Percentiles rank a stretch among this genome's conserved stretches.
Conservation (phyloP, 2,329 filamentous ascomycete genomes). For the Thielaviopsis euricoi region DNA sequence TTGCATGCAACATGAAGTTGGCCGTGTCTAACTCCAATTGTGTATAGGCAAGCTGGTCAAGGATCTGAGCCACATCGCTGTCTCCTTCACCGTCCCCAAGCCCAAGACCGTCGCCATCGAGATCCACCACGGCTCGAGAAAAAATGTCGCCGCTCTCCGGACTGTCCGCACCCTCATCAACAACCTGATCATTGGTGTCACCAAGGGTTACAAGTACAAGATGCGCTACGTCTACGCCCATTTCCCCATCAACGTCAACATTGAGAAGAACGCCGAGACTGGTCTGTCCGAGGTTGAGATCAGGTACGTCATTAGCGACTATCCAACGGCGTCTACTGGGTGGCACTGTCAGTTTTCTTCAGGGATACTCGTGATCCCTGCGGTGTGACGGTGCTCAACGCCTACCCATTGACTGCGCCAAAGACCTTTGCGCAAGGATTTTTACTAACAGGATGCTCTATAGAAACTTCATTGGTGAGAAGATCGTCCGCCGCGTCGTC, state of each 20-base stretch:
- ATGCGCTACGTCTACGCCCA: constrained; percentile 99
- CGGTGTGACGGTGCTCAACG: background rate
- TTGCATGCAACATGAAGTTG: background rate
- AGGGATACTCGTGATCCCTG: background rate
- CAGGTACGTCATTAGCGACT: constrained; percentile 42
- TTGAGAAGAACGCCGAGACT: constrained; percentile 90
- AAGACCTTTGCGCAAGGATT: constrained; percentile 13
- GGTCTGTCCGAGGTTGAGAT: constrained; percentile 88
- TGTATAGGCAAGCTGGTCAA: constrained; percentile 76
- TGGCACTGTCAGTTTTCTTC: background rate
- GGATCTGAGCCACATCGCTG: constrained; percentile 89
- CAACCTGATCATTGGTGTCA: constrained; percentile 97
- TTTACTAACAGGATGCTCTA: constrained; percentile 18
- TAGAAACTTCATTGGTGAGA: constrained; percentile 98
- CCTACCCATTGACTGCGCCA: too few relatives aligned
- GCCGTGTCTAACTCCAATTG: constrained; percentile 6
- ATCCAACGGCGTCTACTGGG: background rate
- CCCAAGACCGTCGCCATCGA: constrained; percentile 86
- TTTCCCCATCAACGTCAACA: constrained; percentile 99
- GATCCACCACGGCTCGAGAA: constrained; percentile 95
- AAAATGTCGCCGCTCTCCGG: constrained; percentile 94
- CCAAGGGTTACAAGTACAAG: constrained; percentile 99
- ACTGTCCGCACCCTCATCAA: constrained; percentile 97
- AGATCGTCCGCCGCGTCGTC: constrained; percentile 83
- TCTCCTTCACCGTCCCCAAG: constrained; percentile 83